Conservation (phyloP, 75 land plant genomes). For the Gnetum montanum region DNA sequence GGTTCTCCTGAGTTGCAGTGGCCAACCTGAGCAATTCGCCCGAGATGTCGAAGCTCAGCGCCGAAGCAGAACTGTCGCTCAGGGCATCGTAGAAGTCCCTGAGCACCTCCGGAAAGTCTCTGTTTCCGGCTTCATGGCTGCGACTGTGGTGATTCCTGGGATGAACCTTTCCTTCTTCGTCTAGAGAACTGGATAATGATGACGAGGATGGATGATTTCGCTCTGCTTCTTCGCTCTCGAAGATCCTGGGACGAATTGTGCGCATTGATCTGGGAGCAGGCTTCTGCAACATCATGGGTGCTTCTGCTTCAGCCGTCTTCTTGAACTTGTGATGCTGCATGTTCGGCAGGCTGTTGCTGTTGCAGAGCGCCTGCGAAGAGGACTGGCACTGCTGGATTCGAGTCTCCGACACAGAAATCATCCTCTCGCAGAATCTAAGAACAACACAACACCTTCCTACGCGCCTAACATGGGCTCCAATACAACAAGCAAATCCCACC, state of each 20-base stretch:
- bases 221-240: background rate
- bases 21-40: slow-evolving; percentile 8
- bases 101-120: background rate
- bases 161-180: background rate
- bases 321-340: background rate
- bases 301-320: background rate
- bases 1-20: slow-evolving; percentile 1
- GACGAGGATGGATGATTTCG: no score
- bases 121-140: background rate
- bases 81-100: slow-evolving; percentile 4
- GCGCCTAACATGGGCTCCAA: no score
- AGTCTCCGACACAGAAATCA: no score
- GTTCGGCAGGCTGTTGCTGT: slow-evolving; percentile 4
- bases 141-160: background rate
- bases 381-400: no score
- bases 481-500: no score
- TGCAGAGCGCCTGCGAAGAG: no score
- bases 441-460: no score
- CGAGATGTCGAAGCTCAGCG: slow-evolving; percentile 4
- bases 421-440: no score
- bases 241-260: slow-evolving; percentile 4
- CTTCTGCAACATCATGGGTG: no score
- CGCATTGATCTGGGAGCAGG: slow-evolving; percentile 11
- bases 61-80: slow-evolving; percentile 7
- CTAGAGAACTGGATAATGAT: no score